phyloP scores from a whole-genome alignment of 139 green algal genomes.

The Diplosphaera chodatii region DNA sequence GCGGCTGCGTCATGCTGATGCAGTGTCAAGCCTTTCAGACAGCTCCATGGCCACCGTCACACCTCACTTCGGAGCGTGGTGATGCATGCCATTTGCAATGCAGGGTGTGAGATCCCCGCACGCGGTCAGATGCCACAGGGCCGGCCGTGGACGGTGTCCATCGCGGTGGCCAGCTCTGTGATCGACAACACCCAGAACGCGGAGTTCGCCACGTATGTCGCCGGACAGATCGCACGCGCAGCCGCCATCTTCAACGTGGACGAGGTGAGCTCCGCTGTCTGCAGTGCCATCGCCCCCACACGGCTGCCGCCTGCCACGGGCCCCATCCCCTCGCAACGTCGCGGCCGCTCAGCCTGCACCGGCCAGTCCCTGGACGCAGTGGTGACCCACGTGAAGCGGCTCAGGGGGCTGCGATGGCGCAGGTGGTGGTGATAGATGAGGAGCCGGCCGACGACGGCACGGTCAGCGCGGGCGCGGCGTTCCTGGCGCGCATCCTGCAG shows the following conservation, averaged over 20 bases:
- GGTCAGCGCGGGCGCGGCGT: constrained; percentile 42
- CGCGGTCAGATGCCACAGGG: not conserved
- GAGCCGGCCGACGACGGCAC: constrained; percentile 4
- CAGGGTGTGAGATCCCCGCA: no score
- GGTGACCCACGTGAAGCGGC: not conserved
- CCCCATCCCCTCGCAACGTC: no score
- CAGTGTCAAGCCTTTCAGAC: no score
- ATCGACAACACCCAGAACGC: constrained; percentile 66
- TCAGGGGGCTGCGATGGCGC: no score
- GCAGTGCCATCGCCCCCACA: no score
- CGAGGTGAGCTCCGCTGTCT: constrained; percentile 43
- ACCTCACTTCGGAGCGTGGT: no score
- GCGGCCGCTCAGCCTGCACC: no score
- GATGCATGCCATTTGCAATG: no score
- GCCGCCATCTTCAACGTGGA: constrained; percentile 77
- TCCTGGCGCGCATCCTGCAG: constrained; percentile 73
- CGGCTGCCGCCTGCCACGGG: no score
- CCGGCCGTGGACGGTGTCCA: constrained; percentile 47
- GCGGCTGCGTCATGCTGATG: no score
- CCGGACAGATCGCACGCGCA: constrained; percentile 62
- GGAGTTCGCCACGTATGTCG: constrained; percentile 63
- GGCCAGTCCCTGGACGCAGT: no score
- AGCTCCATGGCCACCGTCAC: no score
- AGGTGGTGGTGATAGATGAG: constrained; percentile 17
- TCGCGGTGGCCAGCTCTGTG: constrained; percentile 68